A percentile compares a stretch with the other conserved stretches of the same genome.
Conservation (phyloP, 768 basidiomycete genomes). For the Xanthoconium stramineum region DNA sequence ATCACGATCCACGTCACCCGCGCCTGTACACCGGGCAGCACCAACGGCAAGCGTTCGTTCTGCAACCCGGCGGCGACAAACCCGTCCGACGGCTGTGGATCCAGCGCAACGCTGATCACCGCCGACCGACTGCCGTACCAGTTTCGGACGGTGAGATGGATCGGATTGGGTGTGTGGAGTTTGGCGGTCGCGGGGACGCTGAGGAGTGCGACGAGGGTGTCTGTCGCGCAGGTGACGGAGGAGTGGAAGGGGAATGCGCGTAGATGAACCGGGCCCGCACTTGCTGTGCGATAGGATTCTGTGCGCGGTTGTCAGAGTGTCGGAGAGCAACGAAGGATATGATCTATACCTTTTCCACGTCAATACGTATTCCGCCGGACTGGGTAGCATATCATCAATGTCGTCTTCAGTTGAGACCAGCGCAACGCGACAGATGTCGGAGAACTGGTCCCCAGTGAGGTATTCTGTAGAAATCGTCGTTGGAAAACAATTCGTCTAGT, state of each 20-base stretch:
- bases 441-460: slow-evolving; percentile 62
- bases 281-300: slow-evolving; percentile 49
- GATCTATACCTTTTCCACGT: slow-evolving; percentile 59
- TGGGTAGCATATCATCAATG: slow-evolving; percentile 34
- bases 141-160: slow-evolving; percentile 65
- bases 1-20: slow-evolving; percentile 64
- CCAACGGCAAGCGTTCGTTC: slow-evolving; percentile 59
- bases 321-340: not conserved
- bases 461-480: slow-evolving; percentile 43
- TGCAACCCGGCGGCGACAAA: slow-evolving; percentile 82
- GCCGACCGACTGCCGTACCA: slow-evolving; percentile 60
- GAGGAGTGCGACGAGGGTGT: slow-evolving; percentile 65
- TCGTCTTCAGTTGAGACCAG: slow-evolving; percentile 43
- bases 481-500: not conserved
- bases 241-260: slow-evolving; percentile 56
- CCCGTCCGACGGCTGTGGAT: slow-evolving; percentile 62
- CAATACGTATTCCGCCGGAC: slow-evolving; percentile 59
- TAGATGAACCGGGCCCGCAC: slow-evolving; percentile 45
- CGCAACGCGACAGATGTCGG: slow-evolving; percentile 51
- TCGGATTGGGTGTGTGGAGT: slow-evolving; percentile 57
- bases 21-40: slow-evolving; percentile 74
- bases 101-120: slow-evolving; percentile 68
- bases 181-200: slow-evolving; percentile 57
- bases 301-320: not conserved
- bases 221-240: too few species aligned